Evolutionary conservation across 352 stramenopile species (phyloP), one percentile per base, ranked within the genome.

Genomic region (Phytophthora vignae): DNA sequence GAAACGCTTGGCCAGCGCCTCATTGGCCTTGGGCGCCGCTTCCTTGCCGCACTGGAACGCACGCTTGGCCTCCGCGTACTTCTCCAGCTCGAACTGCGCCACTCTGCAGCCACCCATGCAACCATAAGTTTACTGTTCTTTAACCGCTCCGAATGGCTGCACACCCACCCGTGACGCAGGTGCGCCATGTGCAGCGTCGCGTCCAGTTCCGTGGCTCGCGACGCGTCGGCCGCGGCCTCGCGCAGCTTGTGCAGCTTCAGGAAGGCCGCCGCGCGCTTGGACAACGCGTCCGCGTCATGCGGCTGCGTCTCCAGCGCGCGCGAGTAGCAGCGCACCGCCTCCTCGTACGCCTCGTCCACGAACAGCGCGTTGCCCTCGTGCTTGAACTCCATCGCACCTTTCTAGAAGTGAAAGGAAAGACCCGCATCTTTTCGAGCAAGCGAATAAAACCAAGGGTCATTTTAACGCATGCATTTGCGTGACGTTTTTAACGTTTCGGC

Each of bases 1-100:
- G 64, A 96, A 92, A 12, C 78, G 83, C 60, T 87, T 88, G 12
- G 62, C 52, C 12, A 92, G 59, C 22, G 58, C 38, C 19, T 89
- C 74, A 19, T 85, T 79, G 0, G 48, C 36, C 29, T 73, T 71
- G 50, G 64, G 56, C 1, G 74, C 69, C 25, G 31, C 53, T 5
- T 78, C 46, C 61, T 91, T 91, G 31, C 88, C 90, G 2, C 42
- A 44, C 27, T 76, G 59, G 59, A 97, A 96, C 15, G 82, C 76
- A 57, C 66, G 77, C 61, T 93, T 92, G 19, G 91, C 88, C 0
- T 80, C 76, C 3, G 63, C 31, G 54, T 83, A 97, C 36, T 92
- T 69, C 53, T 97, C 90, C 54, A 96, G 46, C 57, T 96, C 87
- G 55, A 98, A 98, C 54, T 86, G 76, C 25, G 90, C 90, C 55